Base-by-base conservation (phyloP, 225 moss, liverwort and hornwort species). In the Pseudoscleropodium purum region DNA sequence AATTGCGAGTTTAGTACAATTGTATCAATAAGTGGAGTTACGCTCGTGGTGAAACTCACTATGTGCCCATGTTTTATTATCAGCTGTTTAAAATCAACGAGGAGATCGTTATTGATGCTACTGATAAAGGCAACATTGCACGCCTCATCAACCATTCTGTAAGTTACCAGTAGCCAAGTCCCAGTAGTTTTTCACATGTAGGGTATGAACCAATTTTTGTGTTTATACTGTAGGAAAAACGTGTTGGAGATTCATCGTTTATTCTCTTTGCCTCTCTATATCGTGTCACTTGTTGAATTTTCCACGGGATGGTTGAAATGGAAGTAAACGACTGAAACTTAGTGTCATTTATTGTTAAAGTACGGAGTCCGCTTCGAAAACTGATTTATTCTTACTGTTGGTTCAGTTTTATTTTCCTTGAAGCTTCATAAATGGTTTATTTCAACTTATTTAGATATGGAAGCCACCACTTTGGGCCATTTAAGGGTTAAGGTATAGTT, bases 141-240 rank as follows among this genome's bases (percentile, higher is more conserved):
- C 97, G 99, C 57, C 97, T 99, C n/a, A 99, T 99, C 92, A 99
- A 99, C 87, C 99, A 99, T 90, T 99, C 99, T 78, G 99, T 99
- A 96, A 93, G 96, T 94, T 36, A 59, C 70, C 63, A 27, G 81
- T 57, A 81, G 72, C 45, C 75, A 78, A 63, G 80, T 80, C 60
- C 45, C 45, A 85, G 65, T 49, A 57, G 17, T 88, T 82, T 45
- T n/a, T 72, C 70, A 65, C 41, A n/a, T 75, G 36, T 76, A 36
- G 60, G 29, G 36, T 79, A 20, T 31, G 31, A 74, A 62, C 84
- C 62, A 64, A 26, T 88, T 72, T 82, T 51, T 39, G 51, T 75
- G 64, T 52, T 63, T 15, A 45, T 16, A 49, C 51, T 51, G 20
- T 18, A n/a, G 39, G n/a, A 37, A 52, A 68, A n/a, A 54, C 47